Evolutionary conservation across 306 rosid species (phyloP).

Genomic region (Acacia crassicarpa): DNA sequence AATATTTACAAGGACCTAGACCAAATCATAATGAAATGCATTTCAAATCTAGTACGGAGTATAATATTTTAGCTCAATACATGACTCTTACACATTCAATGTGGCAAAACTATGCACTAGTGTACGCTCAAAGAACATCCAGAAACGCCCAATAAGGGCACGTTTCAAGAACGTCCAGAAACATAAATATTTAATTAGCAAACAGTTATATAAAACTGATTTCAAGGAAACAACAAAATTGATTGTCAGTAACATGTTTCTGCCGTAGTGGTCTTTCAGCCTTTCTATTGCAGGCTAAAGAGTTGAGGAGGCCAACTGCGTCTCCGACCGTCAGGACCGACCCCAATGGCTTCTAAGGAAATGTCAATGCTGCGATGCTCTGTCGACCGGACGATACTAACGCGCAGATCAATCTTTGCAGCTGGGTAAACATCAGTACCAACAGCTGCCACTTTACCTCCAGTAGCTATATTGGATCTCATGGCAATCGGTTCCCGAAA

Average conservation of each 20-base stretch:
- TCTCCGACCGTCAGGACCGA: conserved; percentile 55
- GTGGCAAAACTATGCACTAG: not conserved
- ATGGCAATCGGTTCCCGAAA: conserved; percentile 75
- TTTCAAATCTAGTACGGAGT: not conserved
- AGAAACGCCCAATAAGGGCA: not conserved
- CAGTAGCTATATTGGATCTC: conserved; percentile 34
- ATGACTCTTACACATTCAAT: not conserved
- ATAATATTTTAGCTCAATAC: not conserved
- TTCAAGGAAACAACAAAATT: too few species aligned
- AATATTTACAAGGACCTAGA: too few species aligned
- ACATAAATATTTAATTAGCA: not conserved
- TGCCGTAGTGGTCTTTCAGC: not conserved
- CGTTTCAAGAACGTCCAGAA: not conserved
- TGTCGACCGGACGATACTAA: conserved; percentile 80
- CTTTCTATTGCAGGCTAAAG: conserved; percentile 51
- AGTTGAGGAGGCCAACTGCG: conserved; percentile 71
- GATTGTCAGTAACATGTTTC: not conserved
- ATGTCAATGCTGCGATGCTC: conserved; percentile 93
- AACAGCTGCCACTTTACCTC: conserved; percentile 41
- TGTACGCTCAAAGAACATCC: not conserved
- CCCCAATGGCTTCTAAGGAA: conserved; percentile 71
- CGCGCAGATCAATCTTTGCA: conserved; percentile 56
- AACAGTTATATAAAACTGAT: conserved; percentile 29
- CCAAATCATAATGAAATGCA: not conserved
- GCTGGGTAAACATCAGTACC: conserved; percentile 70